Evolutionary conservation across 2,329 filamentous ascomycete species (phyloP).

Genomic region (Triangularia verruculosa): DNA sequence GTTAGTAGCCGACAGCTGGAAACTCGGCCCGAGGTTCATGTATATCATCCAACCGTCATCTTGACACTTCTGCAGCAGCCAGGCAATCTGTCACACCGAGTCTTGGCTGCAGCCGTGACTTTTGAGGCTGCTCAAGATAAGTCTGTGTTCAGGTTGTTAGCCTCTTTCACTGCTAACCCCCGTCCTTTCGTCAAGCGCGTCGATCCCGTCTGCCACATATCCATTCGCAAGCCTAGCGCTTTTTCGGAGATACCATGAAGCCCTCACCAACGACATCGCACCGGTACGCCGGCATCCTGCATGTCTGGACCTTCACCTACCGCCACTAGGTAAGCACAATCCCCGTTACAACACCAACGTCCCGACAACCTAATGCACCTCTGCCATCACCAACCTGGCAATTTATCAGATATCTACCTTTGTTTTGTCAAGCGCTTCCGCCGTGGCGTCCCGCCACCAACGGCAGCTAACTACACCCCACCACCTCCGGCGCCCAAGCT

Average conservation of each 20-base stretch:
- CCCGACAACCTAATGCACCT: neutral
- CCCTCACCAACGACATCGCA: neutral
- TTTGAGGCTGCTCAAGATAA: neutral
- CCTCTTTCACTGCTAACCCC: too few species aligned
- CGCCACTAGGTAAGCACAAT: neutral
- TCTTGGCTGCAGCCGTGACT: neutral
- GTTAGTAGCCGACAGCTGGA: neutral
- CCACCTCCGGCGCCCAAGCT: neutral
- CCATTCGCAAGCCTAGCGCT: neutral
- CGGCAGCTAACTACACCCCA: neutral
- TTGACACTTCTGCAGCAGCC: neutral
- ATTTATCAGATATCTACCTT: neutral
- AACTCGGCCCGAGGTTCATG: neutral
- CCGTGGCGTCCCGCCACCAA: neutral
- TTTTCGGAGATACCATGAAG: neutral
- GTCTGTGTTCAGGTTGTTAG: neutral
- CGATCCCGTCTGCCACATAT: neutral
- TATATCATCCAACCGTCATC: neutral
- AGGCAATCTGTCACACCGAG: neutral
- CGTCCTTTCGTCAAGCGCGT: too few species aligned
- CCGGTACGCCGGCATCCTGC: neutral
- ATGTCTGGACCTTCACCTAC: neutral
- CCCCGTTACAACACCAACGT: neutral
- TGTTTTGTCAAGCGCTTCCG: neutral
- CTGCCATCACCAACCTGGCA: neutral